Base-by-base conservation (phyloP, 1,284 basidiomycete genomes). In the Ceratobasidium sp. region DNA sequence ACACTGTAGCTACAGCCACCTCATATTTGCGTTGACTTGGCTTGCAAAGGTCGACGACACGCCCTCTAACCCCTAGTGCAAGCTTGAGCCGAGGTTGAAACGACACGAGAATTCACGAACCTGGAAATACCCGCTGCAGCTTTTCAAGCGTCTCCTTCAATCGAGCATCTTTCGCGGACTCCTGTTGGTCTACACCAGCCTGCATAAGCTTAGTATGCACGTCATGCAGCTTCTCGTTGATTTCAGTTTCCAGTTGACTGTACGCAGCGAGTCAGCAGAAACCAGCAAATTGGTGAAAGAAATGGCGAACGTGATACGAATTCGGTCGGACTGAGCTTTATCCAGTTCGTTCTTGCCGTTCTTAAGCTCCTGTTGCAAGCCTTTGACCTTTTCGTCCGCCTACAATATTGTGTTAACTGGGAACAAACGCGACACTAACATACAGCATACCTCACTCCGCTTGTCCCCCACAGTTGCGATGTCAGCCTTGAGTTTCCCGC, bases 1-100 rank as follows among this genome's bases (percentile, higher is more conserved):
- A 86, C 19, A 98, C 90, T n/a, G 96, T 95, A 11, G 92, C 90
- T n/a, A 99, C 94, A 0, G 98, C 95, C 0, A 89, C 88, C 80
- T 98, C 93, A 80, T 98, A 99, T 83, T 98, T 98, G 75, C 92
- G 88, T 76, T 93, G 91, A 0, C 92, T 94, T 0, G 97, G 96
- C 81, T 95, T 94, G 86, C 95, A 98, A 9, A 98, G 85, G 80
- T 98, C 96, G 39, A 95, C 87, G 3, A 99, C 89, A 39, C 97
- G 89, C 0, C 98, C 98, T 41, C 93, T 89, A 2, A 97, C 94
- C 76, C 94, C 93, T 91, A 39, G 62, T 41, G 22, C 48, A 31
- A 59, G 13, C 14, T n/a, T 61, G 31, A 41, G 51, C 16, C 37
- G 2, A 43, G 34, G 58, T n/a, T n/a, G 4, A 31, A 37, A 11